phyloP scores from a whole-genome alignment of 768 basidiomycete genomes.

The Nevesoporus exiguus region DNA sequence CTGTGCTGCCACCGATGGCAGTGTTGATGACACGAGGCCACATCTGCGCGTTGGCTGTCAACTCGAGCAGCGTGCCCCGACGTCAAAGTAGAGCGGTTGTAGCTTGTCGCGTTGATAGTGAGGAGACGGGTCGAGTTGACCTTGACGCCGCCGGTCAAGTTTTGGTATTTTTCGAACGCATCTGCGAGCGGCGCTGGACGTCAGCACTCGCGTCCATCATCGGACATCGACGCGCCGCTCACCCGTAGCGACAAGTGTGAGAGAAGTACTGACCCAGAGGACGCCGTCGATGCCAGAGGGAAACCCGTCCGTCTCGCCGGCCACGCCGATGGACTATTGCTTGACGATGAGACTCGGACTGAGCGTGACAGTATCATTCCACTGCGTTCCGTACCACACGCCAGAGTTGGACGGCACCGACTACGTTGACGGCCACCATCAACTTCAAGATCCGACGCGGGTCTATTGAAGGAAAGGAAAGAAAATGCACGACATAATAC shows the following conservation, averaged over 20 bases:
- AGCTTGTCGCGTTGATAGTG: not conserved
- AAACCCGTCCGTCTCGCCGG: conserved; percentile 23
- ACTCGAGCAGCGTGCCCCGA: not conserved
- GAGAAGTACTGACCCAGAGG: conserved; percentile 33
- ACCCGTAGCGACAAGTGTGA: conserved; percentile 24
- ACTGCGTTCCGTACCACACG: conserved; percentile 13
- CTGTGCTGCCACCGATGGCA: not conserved
- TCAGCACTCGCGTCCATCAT: not conserved
- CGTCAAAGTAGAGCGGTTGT: not conserved
- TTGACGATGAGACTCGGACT: conserved; percentile 1
- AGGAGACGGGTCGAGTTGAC: not conserved
- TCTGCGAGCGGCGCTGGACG: not conserved
- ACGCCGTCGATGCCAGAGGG: conserved; percentile 32
- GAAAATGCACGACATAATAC: conserved; percentile 11
- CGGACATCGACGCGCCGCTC: not conserved
- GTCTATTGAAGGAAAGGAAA: not conserved
- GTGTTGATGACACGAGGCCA: conserved; percentile 1
- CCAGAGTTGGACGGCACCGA: not conserved
- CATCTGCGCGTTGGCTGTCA: not conserved
- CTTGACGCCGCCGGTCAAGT: not conserved
- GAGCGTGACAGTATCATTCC: conserved; percentile 16
- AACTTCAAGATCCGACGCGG: not conserved
- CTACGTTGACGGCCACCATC: not conserved
- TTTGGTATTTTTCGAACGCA: not conserved
- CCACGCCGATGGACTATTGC: conserved; percentile 37